These are phyloP conservation scores for Boletus semigastroideus DNA, from an alignment of 1,284 basidiomycete species.

Conservation along the genomic window DNA sequence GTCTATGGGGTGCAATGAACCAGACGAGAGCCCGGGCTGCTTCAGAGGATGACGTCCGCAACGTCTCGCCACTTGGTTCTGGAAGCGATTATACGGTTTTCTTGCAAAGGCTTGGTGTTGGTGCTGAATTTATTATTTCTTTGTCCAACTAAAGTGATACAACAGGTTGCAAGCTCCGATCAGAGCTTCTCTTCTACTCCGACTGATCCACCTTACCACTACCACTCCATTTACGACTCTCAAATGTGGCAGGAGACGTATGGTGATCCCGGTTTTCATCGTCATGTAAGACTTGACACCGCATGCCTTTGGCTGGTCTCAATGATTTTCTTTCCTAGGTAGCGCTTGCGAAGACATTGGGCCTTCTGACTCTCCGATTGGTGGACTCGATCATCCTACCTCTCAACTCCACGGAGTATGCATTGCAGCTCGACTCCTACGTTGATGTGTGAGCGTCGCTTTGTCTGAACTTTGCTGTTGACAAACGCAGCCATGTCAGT, in stretches of 20 bases:
- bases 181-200: constrained; percentile 37
- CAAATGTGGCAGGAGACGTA: constrained; percentile 74
- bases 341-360: constrained; percentile 63
- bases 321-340: constrained; percentile 37
- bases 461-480: background rate
- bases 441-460: constrained; percentile 46
- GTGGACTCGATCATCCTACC: constrained; percentile 63
- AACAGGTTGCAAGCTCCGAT: constrained; percentile 48
- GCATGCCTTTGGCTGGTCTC: background rate
- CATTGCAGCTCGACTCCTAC: constrained; percentile 62
- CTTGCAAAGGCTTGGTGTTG: constrained; percentile 55
- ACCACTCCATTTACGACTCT: constrained; percentile 82
- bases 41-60: constrained; percentile 20
- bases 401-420: constrained; percentile 77
- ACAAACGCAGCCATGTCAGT: constrained; percentile 32
- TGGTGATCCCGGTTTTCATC: constrained; percentile 74
- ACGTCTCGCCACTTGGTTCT: constrained; percentile 45
- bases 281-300: constrained; percentile 49
- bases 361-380: constrained; percentile 61
- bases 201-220: constrained; percentile 73
- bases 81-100: constrained; percentile 85
- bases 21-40: constrained; percentile 19
- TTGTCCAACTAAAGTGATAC: constrained; percentile 8
- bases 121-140: constrained; percentile 18
- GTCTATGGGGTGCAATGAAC: constrained; percentile 30